phyloP scores from a whole-genome alignment of 345 rosid genomes.

The Syzygium jambos region DNA sequence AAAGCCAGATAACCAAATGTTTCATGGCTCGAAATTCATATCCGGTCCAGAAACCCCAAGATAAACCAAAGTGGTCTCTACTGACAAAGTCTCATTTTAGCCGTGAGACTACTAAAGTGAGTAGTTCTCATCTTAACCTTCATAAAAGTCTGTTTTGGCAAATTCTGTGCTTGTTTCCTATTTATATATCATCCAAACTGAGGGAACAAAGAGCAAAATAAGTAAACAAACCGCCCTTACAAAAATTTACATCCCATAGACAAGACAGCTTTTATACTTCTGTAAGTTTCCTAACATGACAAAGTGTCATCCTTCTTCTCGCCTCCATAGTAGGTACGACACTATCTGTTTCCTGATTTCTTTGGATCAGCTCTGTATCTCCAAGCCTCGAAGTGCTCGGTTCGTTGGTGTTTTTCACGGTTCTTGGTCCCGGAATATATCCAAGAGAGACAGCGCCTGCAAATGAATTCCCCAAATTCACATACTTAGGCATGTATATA shows the following conservation, averaged over 20 bases:
- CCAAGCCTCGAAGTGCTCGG: neutral
- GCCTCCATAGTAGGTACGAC: neutral
- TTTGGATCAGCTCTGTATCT: neutral
- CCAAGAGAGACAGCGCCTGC: slow-evolving; percentile 12
- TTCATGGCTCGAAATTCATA: neutral
- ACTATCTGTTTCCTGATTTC: neutral
- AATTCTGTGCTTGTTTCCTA: neutral
- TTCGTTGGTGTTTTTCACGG: neutral
- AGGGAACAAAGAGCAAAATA: neutral
- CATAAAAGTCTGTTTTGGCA: neutral
- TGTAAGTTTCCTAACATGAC: neutral
- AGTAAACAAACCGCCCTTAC: neutral
- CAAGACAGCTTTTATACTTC: neutral
- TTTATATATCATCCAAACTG: neutral
- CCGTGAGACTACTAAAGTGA: neutral
- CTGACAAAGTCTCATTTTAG: neutral
- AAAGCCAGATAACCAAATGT: neutral
- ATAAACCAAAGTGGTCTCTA: neutral
- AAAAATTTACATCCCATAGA: neutral
- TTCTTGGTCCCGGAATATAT: slow-evolving; percentile 5
- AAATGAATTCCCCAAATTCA: neutral
- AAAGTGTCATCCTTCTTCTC: neutral
- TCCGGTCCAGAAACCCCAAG: neutral
- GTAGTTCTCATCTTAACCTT: neutral
- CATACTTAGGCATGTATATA: neutral